Evolutionary conservation across 1,284 basidiomycete species (phyloP), one percentile per base, ranked within the genome.

Genomic region (Austroboletus niveus): DNA sequence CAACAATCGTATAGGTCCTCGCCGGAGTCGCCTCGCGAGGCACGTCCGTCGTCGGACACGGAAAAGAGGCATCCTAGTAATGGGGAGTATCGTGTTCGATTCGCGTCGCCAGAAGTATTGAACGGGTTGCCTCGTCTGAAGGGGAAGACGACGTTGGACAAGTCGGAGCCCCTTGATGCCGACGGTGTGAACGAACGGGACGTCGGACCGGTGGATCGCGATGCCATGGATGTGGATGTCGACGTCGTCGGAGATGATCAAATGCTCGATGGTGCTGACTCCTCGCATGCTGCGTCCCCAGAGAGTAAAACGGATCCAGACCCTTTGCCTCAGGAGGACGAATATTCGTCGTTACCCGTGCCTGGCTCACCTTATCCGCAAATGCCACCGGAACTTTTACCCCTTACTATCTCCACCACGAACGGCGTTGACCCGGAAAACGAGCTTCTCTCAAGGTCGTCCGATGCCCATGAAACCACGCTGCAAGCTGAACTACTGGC

Each of bases 101-200:
- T 68, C 31, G 61, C 57, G 2, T 68, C 69, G 2, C 69, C 65
- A 8, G 69, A 68, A 43, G 47, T 66, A 40, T 42, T 68, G 32
- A 32, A 34, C 27, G 59, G 49, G 5, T 30, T 57, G 5, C 55
- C 65, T 22, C 40, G 52, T 27, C 12, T 68, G 46, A 49, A 12
- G 10, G 55, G 47, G 5, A 54, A 45, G 17, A 12, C 35, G 15
- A 27, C 27, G 1, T 22, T 22, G 22, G 43, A 58, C n/a, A 40
- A 34, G 15, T 31, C 35, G 34, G 59, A 48, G n/a, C 30, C 38
- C 2, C 12, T n/a, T 42, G 15, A 10, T 2, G 8, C 36, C 14
- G 39, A 41, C 24, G 45, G 5, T 22, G 29, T 39, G 39, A 24
- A 48, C 30, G 39, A 49, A 49, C 47, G 34, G 14, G 40, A 43